phyloP scores from a whole-genome alignment of 139 green algal genomes.

The Closterium sp. region DNA sequence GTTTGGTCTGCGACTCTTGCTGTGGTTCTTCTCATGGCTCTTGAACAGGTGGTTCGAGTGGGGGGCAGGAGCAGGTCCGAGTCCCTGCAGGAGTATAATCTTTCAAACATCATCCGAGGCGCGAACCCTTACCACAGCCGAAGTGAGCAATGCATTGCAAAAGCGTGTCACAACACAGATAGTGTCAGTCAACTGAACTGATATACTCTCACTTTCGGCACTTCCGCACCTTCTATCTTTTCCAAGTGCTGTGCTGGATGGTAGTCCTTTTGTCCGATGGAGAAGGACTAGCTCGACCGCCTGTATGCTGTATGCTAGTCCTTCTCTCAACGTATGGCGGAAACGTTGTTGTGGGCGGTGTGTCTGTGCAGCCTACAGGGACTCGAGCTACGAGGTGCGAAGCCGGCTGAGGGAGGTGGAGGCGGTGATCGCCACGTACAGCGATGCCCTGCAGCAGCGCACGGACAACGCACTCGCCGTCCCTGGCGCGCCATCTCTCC shows the following conservation, averaged over 20 bases:
- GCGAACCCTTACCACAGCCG: neutral
- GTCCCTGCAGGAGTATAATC: conserved; percentile 47
- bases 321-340: too few relatives aligned
- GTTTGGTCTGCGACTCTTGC: neutral
- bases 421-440: neutral
- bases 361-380: neutral
- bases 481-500: neutral
- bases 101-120: conserved; percentile 6
- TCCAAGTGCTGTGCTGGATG: too few relatives aligned
- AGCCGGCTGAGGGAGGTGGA: neutral
- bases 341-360: too few relatives aligned
- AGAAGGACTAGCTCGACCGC: too few relatives aligned
- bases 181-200: too few relatives aligned
- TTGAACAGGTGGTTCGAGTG: conserved; percentile 57
- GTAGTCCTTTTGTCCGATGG: too few relatives aligned
- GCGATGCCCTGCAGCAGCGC: neutral
- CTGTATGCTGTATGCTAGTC: too few relatives aligned
- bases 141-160: neutral
- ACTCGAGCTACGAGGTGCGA: neutral
- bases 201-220: neutral
- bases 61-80: conserved; percentile 54
- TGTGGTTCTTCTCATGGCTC: neutral
- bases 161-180: too few relatives aligned
- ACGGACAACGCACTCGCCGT: neutral
- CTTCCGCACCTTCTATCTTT: too few relatives aligned